Conservation (phyloP, 257 asterid species). For the Nicotiana obtusifolia region DNA sequence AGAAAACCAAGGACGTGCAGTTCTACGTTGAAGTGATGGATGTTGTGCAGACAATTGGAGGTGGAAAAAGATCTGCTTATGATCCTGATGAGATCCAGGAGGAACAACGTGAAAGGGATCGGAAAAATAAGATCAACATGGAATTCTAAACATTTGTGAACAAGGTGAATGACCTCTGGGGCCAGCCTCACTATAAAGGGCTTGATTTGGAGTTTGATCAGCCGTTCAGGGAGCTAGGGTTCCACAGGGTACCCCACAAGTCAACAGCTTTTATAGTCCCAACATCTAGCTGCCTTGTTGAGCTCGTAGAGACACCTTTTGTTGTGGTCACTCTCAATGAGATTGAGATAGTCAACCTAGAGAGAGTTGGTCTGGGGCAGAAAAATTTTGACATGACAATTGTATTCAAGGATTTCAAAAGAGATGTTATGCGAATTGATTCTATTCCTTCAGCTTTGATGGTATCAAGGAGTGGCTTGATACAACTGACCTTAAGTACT, state of each 20-base stretch:
- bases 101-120: constrained; percentile 22
- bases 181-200: constrained; percentile 21
- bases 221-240: constrained; percentile 24
- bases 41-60: constrained; percentile 21
- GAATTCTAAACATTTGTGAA: constrained; percentile 20
- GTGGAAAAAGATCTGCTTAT: constrained; percentile 24
- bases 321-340: constrained; percentile 19
- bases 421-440: constrained; percentile 24
- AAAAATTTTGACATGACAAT: constrained; percentile 26
- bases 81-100: constrained; percentile 27
- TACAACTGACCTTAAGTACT: constrained; percentile 22
- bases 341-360: constrained; percentile 25
- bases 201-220: constrained; percentile 25
- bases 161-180: constrained; percentile 24
- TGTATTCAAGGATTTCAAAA: constrained; percentile 25
- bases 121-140: constrained; percentile 19
- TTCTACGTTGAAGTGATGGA: constrained; percentile 29
- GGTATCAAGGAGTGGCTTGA: constrained; percentile 27
- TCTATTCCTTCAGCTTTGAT: constrained; percentile 19
- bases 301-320: constrained; percentile 21
- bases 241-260: constrained; percentile 25
- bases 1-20: constrained; percentile 34
- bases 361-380: constrained; percentile 24
- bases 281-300: constrained; percentile 22
- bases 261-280: constrained; percentile 24